Percentiles rank a stretch among this genome's conserved stretches.
Evolutionary conservation across 75 land plant species (phyloP).

Genomic region (Sequoiadendron giganteum): DNA sequence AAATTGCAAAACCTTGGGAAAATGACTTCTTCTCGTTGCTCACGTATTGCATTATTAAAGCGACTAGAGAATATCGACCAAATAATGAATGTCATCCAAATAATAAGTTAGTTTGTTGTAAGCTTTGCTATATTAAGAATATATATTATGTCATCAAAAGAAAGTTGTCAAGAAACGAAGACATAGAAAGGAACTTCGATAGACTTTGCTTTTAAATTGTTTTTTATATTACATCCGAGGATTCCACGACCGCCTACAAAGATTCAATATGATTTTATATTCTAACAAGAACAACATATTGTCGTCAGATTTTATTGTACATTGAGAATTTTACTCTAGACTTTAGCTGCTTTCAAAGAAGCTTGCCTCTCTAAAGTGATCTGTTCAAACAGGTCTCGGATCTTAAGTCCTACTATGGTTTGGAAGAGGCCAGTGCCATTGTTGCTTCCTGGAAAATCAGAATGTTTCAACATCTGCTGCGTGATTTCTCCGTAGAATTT

Average conservation of each 20-base stretch:
- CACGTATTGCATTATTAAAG: neutral
- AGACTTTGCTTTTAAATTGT: neutral
- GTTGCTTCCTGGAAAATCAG: conserved; percentile 98
- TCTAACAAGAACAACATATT: neutral
- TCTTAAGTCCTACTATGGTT: conserved; percentile 89
- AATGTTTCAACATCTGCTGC: conserved; percentile 95
- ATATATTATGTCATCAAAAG: neutral
- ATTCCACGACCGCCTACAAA: neutral
- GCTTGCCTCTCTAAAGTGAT: conserved; percentile 21
- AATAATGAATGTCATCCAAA: neutral
- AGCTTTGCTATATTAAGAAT: neutral
- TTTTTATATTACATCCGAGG: neutral
- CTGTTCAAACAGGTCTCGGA: conserved; percentile 86
- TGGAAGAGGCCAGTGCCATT: conserved; percentile 98
- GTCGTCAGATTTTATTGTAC: neutral
- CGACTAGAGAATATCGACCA: neutral
- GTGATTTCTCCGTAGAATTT: conserved; percentile 97
- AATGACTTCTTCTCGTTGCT: neutral
- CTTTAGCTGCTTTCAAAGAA: conserved; percentile 35
- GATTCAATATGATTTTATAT: neutral
- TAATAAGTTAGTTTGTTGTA: neutral
- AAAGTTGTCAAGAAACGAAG: too few relatives aligned
- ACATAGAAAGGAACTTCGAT: neutral
- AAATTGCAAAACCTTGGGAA: neutral
- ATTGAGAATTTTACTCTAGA: neutral